Conservation (phyloP, 2,329 filamentous ascomycete species). For the Ascochyta fabae region DNA sequence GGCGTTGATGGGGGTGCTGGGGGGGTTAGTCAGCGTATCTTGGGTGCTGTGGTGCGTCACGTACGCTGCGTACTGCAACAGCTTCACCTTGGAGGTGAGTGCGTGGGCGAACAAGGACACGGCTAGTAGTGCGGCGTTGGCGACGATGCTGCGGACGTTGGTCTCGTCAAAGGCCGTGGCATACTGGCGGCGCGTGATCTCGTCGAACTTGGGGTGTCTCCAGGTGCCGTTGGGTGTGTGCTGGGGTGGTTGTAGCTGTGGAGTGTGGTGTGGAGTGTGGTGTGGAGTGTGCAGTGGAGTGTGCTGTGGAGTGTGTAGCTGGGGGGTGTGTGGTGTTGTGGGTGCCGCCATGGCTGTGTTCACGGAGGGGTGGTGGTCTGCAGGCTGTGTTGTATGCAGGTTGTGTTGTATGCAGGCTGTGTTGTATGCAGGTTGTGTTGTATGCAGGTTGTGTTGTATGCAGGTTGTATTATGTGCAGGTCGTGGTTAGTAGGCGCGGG, state of each 20-base stretch:
- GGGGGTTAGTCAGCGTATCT: neutral
- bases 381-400: no score
- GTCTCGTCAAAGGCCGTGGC: conserved; percentile 78
- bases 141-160: conserved; percentile 73
- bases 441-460: no score
- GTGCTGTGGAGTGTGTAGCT: conserved; percentile 26
- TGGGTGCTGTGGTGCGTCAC: neutral
- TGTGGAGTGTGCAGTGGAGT: conserved; percentile 23
- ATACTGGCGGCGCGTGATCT: conserved; percentile 83
- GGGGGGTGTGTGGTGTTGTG: conserved; percentile 30
- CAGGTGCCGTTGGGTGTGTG: conserved; percentile 72
- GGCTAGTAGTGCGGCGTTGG: conserved; percentile 67
- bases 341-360: conserved; percentile 23
- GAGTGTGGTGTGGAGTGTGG: conserved; percentile 34
- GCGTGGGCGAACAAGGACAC: conserved; percentile 51
- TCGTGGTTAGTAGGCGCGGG: conserved; percentile 1
- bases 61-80: conserved; percentile 33
- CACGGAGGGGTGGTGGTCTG: no score
- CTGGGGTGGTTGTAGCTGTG: conserved; percentile 51
- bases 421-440: no score
- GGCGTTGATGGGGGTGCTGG: conserved; percentile 47
- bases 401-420: no score
- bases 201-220: conserved; percentile 86
- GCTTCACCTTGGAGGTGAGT: conserved; percentile 28
- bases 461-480: no score